Evolutionary conservation across 2,329 filamentous ascomycete genomes (phyloP).

Genomic region (Thelonectria blattea): DNA sequence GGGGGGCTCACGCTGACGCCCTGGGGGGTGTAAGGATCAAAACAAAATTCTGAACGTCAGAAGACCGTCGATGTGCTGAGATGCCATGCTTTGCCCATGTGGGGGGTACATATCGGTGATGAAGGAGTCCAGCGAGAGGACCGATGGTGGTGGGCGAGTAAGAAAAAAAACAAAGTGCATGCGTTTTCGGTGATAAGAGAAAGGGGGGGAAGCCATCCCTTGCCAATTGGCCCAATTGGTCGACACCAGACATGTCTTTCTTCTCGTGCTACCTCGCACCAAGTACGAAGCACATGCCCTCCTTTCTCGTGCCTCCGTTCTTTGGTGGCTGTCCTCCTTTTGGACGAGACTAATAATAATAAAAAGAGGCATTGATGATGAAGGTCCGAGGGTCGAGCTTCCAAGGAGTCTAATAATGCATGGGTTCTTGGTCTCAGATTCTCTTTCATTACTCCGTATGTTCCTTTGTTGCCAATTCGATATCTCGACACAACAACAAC

Average conservation of each 20-base stretch:
- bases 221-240: background rate
- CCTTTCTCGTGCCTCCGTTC: background rate
- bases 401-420: constrained; percentile 9
- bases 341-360: constrained; percentile 11
- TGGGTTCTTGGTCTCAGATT: background rate
- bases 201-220: background rate
- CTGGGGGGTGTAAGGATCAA: background rate
- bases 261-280: too few relatives aligned
- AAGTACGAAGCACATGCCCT: background rate
- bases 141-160: background rate
- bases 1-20: constrained; percentile 12
- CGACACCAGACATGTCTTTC: background rate
- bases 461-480: too few relatives aligned
- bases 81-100: constrained; percentile 25
- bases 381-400: constrained; percentile 10
- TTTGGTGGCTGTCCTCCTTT: constrained; percentile 8
- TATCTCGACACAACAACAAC: background rate
- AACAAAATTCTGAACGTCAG: background rate
- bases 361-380: background rate
- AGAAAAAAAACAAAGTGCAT: constrained; percentile 17
- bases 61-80: constrained; percentile 10
- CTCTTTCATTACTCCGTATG: too few relatives aligned
- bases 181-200: constrained; percentile 21
- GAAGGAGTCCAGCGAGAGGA: background rate
- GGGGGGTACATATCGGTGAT: constrained; percentile 16